These are phyloP conservation scores for Zymoseptoria passerinii DNA, from an alignment of 2,329 filamentous ascomycete genomes.

Conservation along the genomic window DNA sequence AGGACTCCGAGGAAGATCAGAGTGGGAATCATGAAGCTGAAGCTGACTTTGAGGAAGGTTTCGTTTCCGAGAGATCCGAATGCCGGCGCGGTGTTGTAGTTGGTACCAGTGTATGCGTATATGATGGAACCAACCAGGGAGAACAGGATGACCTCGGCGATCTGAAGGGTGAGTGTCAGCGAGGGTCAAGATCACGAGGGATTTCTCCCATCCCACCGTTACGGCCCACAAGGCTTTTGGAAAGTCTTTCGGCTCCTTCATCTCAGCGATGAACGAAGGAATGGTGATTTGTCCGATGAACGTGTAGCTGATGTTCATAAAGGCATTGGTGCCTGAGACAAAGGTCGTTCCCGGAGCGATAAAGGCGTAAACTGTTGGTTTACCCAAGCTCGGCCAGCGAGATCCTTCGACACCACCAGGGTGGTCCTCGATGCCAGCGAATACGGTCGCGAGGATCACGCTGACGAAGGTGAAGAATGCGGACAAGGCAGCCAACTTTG, in stretches of 20 bases:
- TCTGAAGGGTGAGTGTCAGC: constrained; percentile 24
- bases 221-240: constrained; percentile 88
- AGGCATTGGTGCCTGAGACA: constrained; percentile 73
- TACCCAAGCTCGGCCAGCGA: constrained; percentile 39
- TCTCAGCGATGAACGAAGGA: constrained; percentile 91
- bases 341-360: constrained; percentile 67
- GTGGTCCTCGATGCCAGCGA: constrained; percentile 66
- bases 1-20: constrained; percentile 85
- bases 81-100: constrained; percentile 80
- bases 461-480: constrained; percentile 87
- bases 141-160: constrained; percentile 80
- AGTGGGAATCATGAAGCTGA: constrained; percentile 93
- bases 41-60: constrained; percentile 76
- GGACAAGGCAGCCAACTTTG: constrained; percentile 69
- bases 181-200: background rate
- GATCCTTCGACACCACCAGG: constrained; percentile 46
- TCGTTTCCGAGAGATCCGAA: constrained; percentile 73
- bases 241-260: constrained; percentile 74
- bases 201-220: constrained; percentile 38
- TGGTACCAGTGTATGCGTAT: constrained; percentile 80
- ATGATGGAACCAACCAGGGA: constrained; percentile 71
- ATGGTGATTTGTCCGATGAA: constrained; percentile 94
- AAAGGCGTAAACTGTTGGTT: constrained; percentile 59
- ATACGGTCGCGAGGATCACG: constrained; percentile 74
- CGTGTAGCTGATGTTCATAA: constrained; percentile 92